Conservation (phyloP, 148 eudicot species). For the Chenopodium quinoa region DNA sequence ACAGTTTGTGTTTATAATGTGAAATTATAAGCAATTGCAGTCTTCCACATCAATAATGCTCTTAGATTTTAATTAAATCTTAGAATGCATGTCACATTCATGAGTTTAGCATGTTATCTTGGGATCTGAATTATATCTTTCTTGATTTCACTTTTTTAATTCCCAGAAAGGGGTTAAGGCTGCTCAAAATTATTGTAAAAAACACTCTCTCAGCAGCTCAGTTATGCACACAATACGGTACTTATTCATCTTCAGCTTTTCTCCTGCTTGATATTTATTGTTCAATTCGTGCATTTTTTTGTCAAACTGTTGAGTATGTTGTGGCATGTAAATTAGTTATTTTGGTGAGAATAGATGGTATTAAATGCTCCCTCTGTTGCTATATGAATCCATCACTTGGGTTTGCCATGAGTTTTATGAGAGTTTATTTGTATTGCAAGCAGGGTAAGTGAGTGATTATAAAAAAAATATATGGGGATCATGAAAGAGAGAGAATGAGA, state of each 20-base stretch:
- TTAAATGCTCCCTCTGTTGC: no score
- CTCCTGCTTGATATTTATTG: not conserved
- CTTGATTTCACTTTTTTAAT: constrained; percentile 13
- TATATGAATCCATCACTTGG: no score
- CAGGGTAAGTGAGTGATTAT: no score
- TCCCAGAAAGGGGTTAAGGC: constrained; percentile 77
- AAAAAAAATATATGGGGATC: no score
- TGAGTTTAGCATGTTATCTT: constrained; percentile 9
- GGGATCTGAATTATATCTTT: not conserved
- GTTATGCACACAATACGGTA: constrained; percentile 95
- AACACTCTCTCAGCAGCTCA: constrained; percentile 84
- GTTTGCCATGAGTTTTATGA: no score
- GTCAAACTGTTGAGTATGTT: not conserved
- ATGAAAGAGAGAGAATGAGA: no score
- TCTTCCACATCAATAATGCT: not conserved
- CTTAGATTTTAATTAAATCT: not conserved
- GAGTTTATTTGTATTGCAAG: no score
- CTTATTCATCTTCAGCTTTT: not conserved
- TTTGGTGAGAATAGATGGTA: not conserved
- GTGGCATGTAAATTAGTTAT: not conserved
- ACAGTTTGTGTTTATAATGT: not conserved
- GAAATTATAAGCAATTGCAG: not conserved
- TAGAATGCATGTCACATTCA: not conserved
- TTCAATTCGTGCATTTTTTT: not conserved
- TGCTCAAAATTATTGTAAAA: constrained; percentile 73